A percentile compares a stretch with the other conserved stretches of the same genome.
Evolutionary conservation across 2,329 filamentous ascomycete genomes (phyloP).

Genomic region (Hysterium pulicare): DNA sequence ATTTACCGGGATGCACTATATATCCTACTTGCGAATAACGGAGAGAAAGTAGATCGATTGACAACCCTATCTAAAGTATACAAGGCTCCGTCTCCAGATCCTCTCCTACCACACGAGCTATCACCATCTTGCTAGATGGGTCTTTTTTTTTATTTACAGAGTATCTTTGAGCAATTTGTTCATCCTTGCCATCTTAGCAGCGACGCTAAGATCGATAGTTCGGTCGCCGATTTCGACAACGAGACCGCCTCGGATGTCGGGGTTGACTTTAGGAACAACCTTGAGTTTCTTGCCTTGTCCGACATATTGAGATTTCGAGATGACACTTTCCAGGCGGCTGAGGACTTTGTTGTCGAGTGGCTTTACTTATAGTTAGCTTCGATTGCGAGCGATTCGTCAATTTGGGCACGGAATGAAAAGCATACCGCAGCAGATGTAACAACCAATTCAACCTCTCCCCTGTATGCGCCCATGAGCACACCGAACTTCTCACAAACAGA

Average conservation of each 20-base stretch:
- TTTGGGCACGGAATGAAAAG: conserved; percentile 11
- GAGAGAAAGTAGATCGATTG: conserved; percentile 3
- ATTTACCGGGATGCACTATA: no score
- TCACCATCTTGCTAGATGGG: no score
- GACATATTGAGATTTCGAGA: conserved; percentile 85
- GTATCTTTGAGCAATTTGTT: conserved; percentile 98
- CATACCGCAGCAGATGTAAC: conserved; percentile 87
- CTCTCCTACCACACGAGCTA: conserved; percentile 1
- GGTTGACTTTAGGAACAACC: conserved; percentile 92
- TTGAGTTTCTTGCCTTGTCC: conserved; percentile 96
- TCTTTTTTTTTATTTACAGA: conserved; percentile 69
- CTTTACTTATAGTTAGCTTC: conserved; percentile 44
- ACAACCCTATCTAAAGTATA: conserved; percentile 32
- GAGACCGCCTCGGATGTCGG: conserved; percentile 89
- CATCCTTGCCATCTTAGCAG: conserved; percentile 91
- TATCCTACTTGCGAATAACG: background rate
- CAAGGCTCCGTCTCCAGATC: conserved; percentile 12
- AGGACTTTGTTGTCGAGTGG: conserved; percentile 85
- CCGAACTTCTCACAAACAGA: conserved; percentile 84
- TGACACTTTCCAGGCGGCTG: conserved; percentile 77
- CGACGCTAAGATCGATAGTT: conserved; percentile 96
- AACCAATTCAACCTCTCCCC: conserved; percentile 88
- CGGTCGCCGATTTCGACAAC: conserved; percentile 96
- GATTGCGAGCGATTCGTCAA: background rate
- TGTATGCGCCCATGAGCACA: conserved; percentile 80